phyloP scores from a whole-genome alignment of 345 rosid genomes.

The Eucalyptus regnans region DNA sequence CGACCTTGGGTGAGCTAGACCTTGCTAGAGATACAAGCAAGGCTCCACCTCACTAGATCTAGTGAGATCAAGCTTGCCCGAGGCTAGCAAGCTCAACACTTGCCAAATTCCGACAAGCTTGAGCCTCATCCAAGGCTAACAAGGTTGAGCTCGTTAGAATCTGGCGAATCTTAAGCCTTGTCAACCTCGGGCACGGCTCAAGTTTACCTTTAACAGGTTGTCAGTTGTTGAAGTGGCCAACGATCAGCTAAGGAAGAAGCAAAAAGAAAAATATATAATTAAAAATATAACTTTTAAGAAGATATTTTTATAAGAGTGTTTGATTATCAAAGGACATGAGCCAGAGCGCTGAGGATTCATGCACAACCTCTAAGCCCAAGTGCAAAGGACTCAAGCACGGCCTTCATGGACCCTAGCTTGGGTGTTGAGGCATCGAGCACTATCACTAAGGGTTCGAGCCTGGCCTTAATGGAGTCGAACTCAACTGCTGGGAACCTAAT shows the following conservation, averaged over 20 bases:
- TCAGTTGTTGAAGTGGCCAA: accelerated
- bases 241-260: background rate
- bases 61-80: background rate
- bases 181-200: background rate
- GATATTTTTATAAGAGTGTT: too few species aligned
- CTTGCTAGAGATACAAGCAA: too few species aligned
- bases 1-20: background rate
- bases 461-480: background rate
- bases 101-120: background rate
- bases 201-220: background rate
- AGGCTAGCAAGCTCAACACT: background rate
- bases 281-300: too few species aligned
- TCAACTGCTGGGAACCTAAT: background rate
- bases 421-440: background rate
- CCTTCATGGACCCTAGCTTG: background rate
- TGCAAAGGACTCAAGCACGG: background rate
- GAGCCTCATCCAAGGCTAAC: too few species aligned
- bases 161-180: background rate
- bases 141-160: background rate
- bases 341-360: accelerated
- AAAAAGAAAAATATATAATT: too few species aligned
- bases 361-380: background rate
- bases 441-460: background rate
- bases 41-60: background rate
- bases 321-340: background rate